Evolutionary conservation across 805 yeast genomes (phyloP), one percentile per base, ranked within the genome.

Genomic region (Yamadazyma ubonensis): DNA sequence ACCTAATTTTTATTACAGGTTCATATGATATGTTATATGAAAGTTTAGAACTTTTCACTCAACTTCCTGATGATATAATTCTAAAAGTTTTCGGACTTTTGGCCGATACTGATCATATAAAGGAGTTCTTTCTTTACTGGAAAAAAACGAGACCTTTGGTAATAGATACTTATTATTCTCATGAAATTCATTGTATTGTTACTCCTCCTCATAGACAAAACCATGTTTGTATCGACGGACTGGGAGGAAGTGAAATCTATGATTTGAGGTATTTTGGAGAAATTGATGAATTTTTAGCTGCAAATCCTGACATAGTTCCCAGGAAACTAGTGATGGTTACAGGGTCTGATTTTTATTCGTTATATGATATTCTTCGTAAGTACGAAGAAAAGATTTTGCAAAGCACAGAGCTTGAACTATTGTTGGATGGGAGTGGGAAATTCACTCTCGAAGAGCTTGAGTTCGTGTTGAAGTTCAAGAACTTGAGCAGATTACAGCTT

Each of bases 131-230:
- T 17, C 43, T 62, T 19, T 42, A 43, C 29, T 41, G 50, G 36
- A 29, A 41, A 2, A n/a, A 15, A 4, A 43, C 63, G 4, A 51
- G 67, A 30, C 35, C 38, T 3, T 35, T 57, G 17, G 48, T 66
- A 21, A 47, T 59, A 11, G 51, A 55, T 4, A 50, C 51, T 12
- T 61, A 51, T 46, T 67, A 52, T 48, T 25, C 48, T 36, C 52
- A 54, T 31, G 70, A 66, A 28, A 18, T 66, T 6, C 70, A 65
- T 39, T 57, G 65, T 19, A 48, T 62, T 2, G 45, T 66, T 8
- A 49, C 62, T 7, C 70, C 71, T 2, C 33, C 29, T 20, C 18
- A 28, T 9, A 38, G 19, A 38, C 50, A 37, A 39, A 37, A 23
- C 29, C 46, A 38, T 37, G 42, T 30, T n/a, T 35, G 39, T 23